A percentile compares a stretch with the other conserved stretches of the same genome.
These are phyloP conservation scores for Turritis glabra DNA, from an alignment of 345 rosid species.

Conservation along the genomic window DNA sequence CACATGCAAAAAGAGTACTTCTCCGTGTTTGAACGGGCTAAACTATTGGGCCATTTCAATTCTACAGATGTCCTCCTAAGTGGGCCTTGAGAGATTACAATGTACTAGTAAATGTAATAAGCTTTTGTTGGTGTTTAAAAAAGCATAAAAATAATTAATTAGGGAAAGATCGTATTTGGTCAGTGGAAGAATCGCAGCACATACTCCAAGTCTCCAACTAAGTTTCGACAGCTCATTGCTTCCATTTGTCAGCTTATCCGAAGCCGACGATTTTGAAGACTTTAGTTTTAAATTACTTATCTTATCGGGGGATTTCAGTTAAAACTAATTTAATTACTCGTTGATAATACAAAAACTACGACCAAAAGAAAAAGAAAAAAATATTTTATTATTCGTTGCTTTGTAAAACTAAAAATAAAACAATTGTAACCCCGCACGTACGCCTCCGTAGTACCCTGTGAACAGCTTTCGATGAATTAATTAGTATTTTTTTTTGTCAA, in stretches of 20 bases:
- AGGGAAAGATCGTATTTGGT: constrained; percentile 10
- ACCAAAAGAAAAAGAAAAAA: no score
- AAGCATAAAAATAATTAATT: not conserved
- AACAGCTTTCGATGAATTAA: constrained; percentile 35
- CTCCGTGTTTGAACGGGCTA: not conserved
- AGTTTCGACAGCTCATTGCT: constrained; percentile 38
- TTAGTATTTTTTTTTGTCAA: no score
- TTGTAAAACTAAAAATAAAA: not conserved
- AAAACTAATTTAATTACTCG: not conserved
- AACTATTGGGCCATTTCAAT: not conserved
- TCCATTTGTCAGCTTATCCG: constrained; percentile 37
- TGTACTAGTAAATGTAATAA: not conserved
- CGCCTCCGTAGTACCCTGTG: constrained; percentile 44
- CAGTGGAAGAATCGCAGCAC: constrained; percentile 28
- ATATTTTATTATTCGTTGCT: not conserved
- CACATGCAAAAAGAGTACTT: not conserved
- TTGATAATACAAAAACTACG: not conserved
- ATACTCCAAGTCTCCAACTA: constrained; percentile 29
- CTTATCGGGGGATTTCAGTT: not conserved
- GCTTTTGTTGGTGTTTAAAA: not conserved
- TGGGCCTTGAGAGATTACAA: constrained; percentile 4
- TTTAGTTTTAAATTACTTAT: not conserved
- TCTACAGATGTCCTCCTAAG: not conserved
- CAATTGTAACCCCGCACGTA: constrained; percentile 37
- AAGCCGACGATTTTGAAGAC: constrained; percentile 35